Conservation (phyloP, 2,329 filamentous ascomycete genomes). For the Exophiala sideris region DNA sequence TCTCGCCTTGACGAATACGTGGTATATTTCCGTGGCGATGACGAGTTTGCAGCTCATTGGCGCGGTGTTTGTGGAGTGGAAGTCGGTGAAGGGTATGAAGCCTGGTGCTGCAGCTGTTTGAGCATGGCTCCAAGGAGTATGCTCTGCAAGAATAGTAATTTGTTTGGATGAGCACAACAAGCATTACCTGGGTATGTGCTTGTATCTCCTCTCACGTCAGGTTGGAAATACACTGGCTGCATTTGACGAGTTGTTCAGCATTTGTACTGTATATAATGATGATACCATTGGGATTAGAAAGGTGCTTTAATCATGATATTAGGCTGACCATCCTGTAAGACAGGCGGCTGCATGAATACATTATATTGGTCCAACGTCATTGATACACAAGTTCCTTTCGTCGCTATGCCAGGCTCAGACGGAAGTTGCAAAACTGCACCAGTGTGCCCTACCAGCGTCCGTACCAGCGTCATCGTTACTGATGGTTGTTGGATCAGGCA, state of each 20-base stretch:
- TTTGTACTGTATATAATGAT: neutral
- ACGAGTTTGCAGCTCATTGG: slow-evolving; percentile 35
- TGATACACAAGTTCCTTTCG: no score
- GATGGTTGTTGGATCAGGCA: no score
- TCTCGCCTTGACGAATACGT: slow-evolving; percentile 36
- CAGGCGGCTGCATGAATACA: neutral
- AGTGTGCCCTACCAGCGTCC: no score
- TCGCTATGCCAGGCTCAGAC: no score
- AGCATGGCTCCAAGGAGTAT: neutral
- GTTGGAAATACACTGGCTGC: neutral
- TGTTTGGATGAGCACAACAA: neutral
- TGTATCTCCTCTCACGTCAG: neutral
- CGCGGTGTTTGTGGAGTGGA: slow-evolving; percentile 39
- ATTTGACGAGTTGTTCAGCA: neutral
- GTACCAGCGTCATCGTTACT: no score
- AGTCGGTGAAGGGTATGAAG: slow-evolving; percentile 37
- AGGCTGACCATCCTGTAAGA: neutral
- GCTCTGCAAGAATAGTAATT: neutral
- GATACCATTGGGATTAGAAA: neutral
- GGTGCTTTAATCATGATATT: neutral
- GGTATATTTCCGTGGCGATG: slow-evolving; percentile 40
- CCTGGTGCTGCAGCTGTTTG: slow-evolving; percentile 23
- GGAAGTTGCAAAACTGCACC: no score
- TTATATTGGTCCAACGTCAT: no score
- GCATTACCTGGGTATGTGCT: neutral